A percentile compares a stretch with the other conserved stretches of the same genome.
Evolutionary conservation across 306 rosid species (phyloP).

Genomic region (Glycine tomentella): DNA sequence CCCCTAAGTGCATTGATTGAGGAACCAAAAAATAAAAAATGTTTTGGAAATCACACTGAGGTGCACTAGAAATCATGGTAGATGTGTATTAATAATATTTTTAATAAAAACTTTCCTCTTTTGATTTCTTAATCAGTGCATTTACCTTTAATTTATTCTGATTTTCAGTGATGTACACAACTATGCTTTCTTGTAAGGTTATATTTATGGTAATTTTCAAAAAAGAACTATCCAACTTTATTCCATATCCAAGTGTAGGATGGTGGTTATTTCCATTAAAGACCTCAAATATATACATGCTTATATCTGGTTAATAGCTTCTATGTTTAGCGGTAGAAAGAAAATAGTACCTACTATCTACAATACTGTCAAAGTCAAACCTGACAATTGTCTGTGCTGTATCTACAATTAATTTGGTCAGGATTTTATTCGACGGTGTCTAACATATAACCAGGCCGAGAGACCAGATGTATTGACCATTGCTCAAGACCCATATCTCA

Average conservation of each 20-base stretch:
- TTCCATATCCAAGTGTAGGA: background rate
- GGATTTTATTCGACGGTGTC: conserved; percentile 91
- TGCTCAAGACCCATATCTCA: conserved; percentile 94
- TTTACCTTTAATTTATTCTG: conserved; percentile 14
- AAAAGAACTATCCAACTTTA: background rate
- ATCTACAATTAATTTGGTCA: conserved; percentile 44
- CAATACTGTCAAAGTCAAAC: conserved; percentile 27
- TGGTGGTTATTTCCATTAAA: background rate
- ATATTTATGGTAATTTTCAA: background rate
- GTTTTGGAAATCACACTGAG: background rate
- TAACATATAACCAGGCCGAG: conserved; percentile 89
- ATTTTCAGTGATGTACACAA: background rate
- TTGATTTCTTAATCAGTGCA: background rate
- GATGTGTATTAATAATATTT: background rate
- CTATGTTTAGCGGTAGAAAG: background rate
- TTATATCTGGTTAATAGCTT: conserved; percentile 15
- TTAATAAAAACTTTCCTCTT: background rate
- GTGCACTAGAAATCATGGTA: background rate
- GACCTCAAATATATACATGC: background rate
- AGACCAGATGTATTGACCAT: conserved; percentile 90
- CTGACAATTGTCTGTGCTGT: conserved; percentile 22
- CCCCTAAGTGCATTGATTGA: background rate
- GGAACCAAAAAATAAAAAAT: background rate
- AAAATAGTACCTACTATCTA: background rate
- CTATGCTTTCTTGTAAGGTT: background rate